Percentiles rank a stretch among this genome's conserved stretches.
phyloP scores from a whole-genome alignment of 2,329 filamentous ascomycete genomes.

The Huntiella omanensis region DNA sequence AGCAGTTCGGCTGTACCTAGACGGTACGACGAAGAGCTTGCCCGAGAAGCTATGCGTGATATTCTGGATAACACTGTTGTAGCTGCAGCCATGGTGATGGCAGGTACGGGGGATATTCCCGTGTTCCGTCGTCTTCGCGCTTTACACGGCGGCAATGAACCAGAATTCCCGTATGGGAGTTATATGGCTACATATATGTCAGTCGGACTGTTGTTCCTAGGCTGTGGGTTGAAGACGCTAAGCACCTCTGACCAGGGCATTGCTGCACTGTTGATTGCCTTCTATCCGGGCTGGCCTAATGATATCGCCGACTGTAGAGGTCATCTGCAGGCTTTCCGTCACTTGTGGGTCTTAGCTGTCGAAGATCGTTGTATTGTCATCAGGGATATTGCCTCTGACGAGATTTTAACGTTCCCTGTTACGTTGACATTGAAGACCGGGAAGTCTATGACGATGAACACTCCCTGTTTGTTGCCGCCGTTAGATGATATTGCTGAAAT shows the following conservation, averaged over 20 bases:
- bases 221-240: conserved; percentile 82
- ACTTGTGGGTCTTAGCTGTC: conserved; percentile 89
- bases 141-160: conserved; percentile 71
- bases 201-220: conserved; percentile 76
- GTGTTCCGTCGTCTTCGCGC: conserved; percentile 72
- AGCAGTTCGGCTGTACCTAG: conserved; percentile 23
- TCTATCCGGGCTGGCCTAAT: conserved; percentile 84
- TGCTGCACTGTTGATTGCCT: conserved; percentile 69
- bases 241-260: conserved; percentile 75
- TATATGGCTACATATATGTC: conserved; percentile 87
- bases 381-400: conserved; percentile 68
- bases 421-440: conserved; percentile 37
- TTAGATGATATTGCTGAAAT: conserved; percentile 43
- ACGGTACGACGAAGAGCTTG: conserved; percentile 66
- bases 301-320: conserved; percentile 85
- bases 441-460: conserved; percentile 10
- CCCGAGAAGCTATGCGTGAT: conserved; percentile 67
- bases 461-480: conserved; percentile 45
- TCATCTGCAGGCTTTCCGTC: conserved; percentile 87
- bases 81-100: conserved; percentile 77
- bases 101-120: conserved; percentile 74
- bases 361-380: conserved; percentile 78
- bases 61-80: conserved; percentile 79
- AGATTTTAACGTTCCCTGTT: conserved; percentile 58
- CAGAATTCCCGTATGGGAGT: conserved; percentile 76